These are phyloP conservation scores for Spergularia bocconei DNA, from an alignment of 148 eudicot species.

Conservation along the genomic window DNA sequence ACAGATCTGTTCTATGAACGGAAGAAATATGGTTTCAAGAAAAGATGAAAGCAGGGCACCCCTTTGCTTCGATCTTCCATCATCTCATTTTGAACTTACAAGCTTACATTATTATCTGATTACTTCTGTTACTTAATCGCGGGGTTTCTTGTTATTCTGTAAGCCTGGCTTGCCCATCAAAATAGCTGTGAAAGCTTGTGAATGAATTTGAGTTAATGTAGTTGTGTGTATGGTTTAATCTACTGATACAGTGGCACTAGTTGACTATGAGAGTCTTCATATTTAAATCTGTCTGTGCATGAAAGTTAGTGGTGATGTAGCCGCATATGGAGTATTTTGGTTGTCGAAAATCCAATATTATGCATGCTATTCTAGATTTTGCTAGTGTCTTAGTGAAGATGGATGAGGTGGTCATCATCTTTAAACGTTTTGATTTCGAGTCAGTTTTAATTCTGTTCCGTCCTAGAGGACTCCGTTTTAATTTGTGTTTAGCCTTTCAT, in stretches of 20 bases:
- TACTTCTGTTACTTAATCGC: neutral
- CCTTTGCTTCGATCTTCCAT: constrained; percentile 12
- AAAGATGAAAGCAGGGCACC: constrained; percentile 31
- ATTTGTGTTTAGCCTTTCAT: no score
- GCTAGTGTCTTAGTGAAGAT: no score
- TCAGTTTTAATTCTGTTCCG: no score
- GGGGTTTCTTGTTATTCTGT: neutral
- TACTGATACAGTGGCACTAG: neutral
- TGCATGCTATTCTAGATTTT: no score
- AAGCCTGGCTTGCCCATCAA: constrained; percentile 17
- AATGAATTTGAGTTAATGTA: neutral
- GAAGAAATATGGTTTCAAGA: constrained; percentile 70
- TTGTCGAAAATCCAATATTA: no score
- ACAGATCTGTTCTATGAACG: constrained; percentile 77
- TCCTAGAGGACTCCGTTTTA: no score
- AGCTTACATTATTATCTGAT: constrained; percentile 8
- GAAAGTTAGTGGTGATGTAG: neutral
- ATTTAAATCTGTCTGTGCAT: neutral
- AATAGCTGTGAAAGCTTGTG: constrained; percentile 18
- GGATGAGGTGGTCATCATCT: no score
- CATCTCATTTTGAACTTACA: constrained; percentile 3
- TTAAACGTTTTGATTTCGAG: no score
- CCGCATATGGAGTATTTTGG: no score
- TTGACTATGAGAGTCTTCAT: neutral
- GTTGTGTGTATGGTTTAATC: constrained; percentile 1